Conservation (phyloP, 768 basidiomycete species). For the Auricularia sp. region DNA sequence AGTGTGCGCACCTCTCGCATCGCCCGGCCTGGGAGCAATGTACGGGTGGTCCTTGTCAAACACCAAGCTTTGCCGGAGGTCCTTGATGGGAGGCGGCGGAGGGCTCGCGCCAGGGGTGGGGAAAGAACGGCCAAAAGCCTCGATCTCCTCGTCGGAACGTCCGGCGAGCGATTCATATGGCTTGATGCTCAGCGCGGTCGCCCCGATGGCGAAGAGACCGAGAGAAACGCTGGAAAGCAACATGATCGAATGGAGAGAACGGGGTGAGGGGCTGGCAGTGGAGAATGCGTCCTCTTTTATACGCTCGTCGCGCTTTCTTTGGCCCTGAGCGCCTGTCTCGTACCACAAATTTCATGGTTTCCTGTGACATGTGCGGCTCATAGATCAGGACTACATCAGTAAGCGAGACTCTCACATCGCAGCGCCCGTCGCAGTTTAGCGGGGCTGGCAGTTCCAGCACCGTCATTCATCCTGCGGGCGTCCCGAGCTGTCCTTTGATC, state of each 20-base stretch:
- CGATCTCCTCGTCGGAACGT: slow-evolving; percentile 1
- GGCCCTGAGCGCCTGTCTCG: no score
- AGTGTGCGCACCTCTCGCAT: background rate
- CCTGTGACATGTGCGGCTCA: no score
- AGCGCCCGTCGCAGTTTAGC: no score
- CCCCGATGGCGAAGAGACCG: background rate
- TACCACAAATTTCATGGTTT: no score
- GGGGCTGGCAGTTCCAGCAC: no score
- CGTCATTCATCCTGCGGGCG: no score
- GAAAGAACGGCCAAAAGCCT: background rate
- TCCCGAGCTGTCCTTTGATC: no score
- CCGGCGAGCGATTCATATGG: slow-evolving; percentile 4
- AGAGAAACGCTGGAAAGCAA: background rate
- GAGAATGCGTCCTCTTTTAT: no score
- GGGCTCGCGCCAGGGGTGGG: background rate
- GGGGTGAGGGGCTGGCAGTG: no score
- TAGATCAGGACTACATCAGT: no score
- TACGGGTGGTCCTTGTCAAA: slow-evolving; percentile 4
- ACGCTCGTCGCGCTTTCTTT: no score
- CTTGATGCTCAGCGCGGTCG: background rate
- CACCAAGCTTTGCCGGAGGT: background rate
- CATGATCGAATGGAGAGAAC: background rate
- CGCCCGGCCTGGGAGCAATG: background rate
- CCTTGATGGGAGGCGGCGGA: background rate
- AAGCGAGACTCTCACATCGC: no score